Evolutionary conservation across 495 filamentous ascomycete genomes (phyloP), one percentile per base, ranked within the genome.

Genomic region (Xanthoparmelia taractica): DNA sequence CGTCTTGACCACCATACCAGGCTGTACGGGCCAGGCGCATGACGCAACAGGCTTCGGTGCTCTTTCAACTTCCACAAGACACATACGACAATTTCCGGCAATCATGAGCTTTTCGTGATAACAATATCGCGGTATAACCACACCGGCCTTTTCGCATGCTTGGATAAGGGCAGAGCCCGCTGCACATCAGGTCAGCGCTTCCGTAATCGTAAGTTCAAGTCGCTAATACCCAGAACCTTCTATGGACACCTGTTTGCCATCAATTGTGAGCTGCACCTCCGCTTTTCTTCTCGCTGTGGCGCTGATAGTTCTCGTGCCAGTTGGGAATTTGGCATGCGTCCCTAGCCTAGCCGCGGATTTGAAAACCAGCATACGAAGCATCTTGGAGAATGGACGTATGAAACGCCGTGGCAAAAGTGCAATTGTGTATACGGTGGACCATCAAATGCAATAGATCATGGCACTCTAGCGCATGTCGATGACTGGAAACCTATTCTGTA

Each of bases 91-190:
- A 76, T 98, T 98, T 74, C 94, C 94, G 67, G 94, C 94, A 78
- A 98, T 95, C 89, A 95, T 89, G 62, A 98, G 82, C 78, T 98
- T 98, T 87, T 96, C 94, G 83, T 98, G 94, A 76, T 98, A 98
- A 78, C 94, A 98, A 78, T 97, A 98, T 89, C 89, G 91, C 65
- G 92, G 92, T 69, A 96, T 83, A n/a, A 87, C 90, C 60, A 79
- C 84, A 67, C 94, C 94, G 63, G 94, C 94, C 78, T 98, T 96
- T 78, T 98, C 94, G 80, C 94, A 97, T 68, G 94, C 94, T 80
- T 98, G 94, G 73, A 98, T 98, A 69, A 98, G 83, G 67, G 94
- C 94, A 58, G 94, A 93, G 59, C 94, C 94, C 67, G 78, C 78
- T 80, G 63, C 60, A 40, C 61, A 13, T 25, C 15, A 29, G 15